phyloP scores from a whole-genome alignment of 768 basidiomycete genomes.

The Rhodosporidiobolus sp. region DNA sequence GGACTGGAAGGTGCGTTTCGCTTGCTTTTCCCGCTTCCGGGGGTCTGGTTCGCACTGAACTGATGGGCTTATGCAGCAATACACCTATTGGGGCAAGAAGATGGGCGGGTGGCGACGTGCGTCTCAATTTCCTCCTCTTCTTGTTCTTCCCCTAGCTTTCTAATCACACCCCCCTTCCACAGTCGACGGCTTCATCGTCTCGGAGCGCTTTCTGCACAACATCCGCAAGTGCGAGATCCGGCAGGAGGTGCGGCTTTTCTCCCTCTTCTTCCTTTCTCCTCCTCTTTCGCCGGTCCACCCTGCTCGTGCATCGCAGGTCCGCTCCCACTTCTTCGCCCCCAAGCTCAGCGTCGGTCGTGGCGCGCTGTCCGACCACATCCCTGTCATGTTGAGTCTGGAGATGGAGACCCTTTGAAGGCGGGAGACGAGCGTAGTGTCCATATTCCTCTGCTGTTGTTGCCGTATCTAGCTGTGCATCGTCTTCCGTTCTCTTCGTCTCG shows the following conservation, averaged over 20 bases:
- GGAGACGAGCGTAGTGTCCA: too few relatives aligned
- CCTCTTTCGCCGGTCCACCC: too few relatives aligned
- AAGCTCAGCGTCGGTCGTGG: background rate
- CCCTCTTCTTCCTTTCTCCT: background rate
- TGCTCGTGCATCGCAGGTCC: background rate
- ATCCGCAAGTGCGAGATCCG: constrained; percentile 81
- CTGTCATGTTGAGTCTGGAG: background rate
- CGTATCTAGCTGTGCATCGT: too few relatives aligned
- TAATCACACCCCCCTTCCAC: constrained; percentile 56
- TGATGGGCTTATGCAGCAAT: background rate
- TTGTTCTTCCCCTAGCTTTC: too few relatives aligned
- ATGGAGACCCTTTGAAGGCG: background rate
- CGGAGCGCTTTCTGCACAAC: constrained; percentile 60
- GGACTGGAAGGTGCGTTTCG: constrained; percentile 63
- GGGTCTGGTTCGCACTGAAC: too few relatives aligned
- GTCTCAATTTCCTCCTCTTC: constrained; percentile 48
- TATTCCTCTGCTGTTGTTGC: too few relatives aligned
- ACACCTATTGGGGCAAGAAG: constrained; percentile 21
- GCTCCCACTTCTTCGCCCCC: background rate
- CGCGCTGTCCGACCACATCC: constrained; percentile 2
- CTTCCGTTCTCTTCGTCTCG: too few relatives aligned
- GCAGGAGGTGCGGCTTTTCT: constrained; percentile 57
- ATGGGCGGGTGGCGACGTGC: constrained; percentile 55
- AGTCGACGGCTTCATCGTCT: constrained; percentile 66
- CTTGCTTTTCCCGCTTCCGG: too few relatives aligned